Evolutionary conservation across 179 eudicot species (phyloP).

Genomic region (Drosera spatulata): DNA sequence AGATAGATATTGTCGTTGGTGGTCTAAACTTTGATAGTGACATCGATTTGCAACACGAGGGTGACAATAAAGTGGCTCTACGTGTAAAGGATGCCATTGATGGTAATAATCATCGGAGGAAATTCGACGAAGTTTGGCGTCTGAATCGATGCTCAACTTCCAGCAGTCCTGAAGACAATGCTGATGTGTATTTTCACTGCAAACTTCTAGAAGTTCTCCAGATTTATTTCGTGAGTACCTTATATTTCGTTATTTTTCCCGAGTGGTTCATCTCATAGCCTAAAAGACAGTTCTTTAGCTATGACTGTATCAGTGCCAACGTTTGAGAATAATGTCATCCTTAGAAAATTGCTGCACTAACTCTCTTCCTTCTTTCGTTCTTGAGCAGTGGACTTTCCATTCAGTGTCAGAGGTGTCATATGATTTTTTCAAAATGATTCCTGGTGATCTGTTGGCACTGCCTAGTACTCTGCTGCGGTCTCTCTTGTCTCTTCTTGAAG

Average conservation of each 20-base stretch:
- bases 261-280: not conserved
- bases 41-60: constrained; percentile 16
- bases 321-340: no score
- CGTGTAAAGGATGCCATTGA: constrained; percentile 16
- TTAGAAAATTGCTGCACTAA: no score
- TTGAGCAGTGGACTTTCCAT: constrained; percentile 52
- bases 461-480: constrained; percentile 66
- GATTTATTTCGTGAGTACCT: constrained; percentile 65
- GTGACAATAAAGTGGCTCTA: constrained; percentile 15
- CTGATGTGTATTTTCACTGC: constrained; percentile 49
- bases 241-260: constrained; percentile 3
- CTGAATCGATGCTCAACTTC: constrained; percentile 20
- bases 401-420: constrained; percentile 54
- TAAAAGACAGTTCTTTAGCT: not conserved
- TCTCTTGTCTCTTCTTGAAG: constrained; percentile 53
- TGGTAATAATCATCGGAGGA: constrained; percentile 17
- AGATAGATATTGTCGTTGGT: constrained; percentile 64
- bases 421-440: constrained; percentile 67
- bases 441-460: constrained; percentile 46
- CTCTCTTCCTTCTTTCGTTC: not conserved
- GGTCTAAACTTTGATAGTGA: constrained; percentile 38
- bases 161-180: constrained; percentile 20
- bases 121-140: constrained; percentile 50
- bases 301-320: not conserved
- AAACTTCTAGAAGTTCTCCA: constrained; percentile 64